Evolutionary conservation across 257 asterid species (phyloP).

Genomic region (Rauvolfia tetraphylla): DNA sequence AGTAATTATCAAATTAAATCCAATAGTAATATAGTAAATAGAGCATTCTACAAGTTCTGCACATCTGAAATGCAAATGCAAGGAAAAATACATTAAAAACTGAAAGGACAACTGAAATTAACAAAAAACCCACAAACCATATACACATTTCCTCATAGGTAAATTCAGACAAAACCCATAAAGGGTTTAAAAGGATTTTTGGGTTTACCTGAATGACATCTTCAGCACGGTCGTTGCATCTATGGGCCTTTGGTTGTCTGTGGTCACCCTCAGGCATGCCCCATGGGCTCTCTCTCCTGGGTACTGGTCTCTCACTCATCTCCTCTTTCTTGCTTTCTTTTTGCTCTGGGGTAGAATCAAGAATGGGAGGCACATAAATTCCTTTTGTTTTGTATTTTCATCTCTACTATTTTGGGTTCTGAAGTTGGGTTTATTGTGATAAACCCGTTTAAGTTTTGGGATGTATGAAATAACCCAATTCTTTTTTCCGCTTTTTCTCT

Average conservation of each 20-base stretch:
- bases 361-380: neutral
- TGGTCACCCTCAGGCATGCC: slow-evolving; percentile 63
- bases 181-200: slow-evolving; percentile 14
- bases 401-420: no score
- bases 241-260: slow-evolving; percentile 69
- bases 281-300: slow-evolving; percentile 98
- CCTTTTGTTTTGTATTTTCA: neutral
- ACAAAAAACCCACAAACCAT: neutral
- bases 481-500: no score
- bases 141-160: neutral
- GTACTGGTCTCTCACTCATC: slow-evolving; percentile 93
- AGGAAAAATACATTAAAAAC: neutral
- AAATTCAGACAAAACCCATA: neutral
- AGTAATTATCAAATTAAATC: neutral
- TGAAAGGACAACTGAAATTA: neutral
- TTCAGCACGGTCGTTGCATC: slow-evolving; percentile 97
- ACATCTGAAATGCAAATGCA: neutral
- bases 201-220: slow-evolving; percentile 67
- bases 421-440: neutral
- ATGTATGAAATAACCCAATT: neutral
- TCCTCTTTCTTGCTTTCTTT: slow-evolving; percentile 13
- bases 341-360: neutral
- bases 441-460: neutral
- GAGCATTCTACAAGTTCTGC: neutral
- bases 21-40: neutral